These are phyloP conservation scores for Calonectria pauciramosa DNA, from an alignment of 2,329 filamentous ascomycete species.

Conservation along the genomic window DNA sequence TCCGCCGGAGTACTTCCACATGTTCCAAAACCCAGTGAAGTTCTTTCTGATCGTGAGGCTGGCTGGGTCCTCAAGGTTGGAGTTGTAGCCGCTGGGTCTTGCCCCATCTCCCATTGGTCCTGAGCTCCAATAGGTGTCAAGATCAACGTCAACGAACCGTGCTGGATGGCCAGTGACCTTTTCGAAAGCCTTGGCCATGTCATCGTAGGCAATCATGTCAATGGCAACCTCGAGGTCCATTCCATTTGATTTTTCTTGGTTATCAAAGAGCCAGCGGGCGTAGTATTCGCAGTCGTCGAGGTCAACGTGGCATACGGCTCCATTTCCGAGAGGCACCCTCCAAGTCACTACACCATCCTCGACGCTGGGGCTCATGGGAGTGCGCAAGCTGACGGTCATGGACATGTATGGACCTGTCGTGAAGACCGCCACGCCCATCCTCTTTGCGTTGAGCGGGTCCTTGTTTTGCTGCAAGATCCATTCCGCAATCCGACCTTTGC, in stretches of 20 bases:
- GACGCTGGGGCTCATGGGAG: not conserved
- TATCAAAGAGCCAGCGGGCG: constrained; percentile 25
- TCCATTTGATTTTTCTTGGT: constrained; percentile 1
- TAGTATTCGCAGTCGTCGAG: constrained; percentile 35
- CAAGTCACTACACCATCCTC: constrained; percentile 29
- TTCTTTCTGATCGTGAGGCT: constrained; percentile 22
- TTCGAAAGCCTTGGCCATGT: constrained; percentile 21
- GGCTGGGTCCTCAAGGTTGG: constrained; percentile 1
- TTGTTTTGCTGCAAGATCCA: constrained; percentile 57
- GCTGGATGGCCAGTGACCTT: constrained; percentile 29
- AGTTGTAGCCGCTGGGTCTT: constrained; percentile 9
- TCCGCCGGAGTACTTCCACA: constrained; percentile 17
- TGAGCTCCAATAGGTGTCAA: not conserved
- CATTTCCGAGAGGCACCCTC: constrained; percentile 18
- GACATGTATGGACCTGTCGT: constrained; percentile 30
- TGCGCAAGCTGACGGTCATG: not conserved
- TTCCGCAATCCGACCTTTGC: constrained; percentile 59
- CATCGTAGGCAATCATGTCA: constrained; percentile 16
- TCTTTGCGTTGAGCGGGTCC: not conserved
- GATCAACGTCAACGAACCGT: constrained; percentile 8
- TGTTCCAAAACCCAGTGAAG: constrained; percentile 31
- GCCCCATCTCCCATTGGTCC: not conserved
- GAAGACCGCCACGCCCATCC: constrained; percentile 18
- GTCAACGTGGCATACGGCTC: constrained; percentile 17
- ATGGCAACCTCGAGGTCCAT: constrained; percentile 28